Conservation (phyloP, 176 grass and related monocot genomes). For the Zea mays region Zm-B73-REFERENCE-NAM-5.0 NC_050099.1:176844501-176845000, state of each 20-base stretch:
- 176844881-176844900: constrained; percentile 47
- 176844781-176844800: no score
- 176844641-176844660: not conserved
- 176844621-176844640: not conserved
- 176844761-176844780: not conserved
- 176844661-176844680: no score
- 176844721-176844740: not conserved
- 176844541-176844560: not conserved
- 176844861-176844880: constrained; percentile 5
- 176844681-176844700: not conserved
- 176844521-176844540: not conserved
- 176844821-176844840: not conserved
- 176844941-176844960: constrained; percentile 38
- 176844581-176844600: constrained; percentile 25
- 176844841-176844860: no score
- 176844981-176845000: constrained; percentile 17
- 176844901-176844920: constrained; percentile 24
- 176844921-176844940: constrained; percentile 47
- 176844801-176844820: not conserved
- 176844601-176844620: not conserved
- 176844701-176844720: not conserved
- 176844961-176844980: constrained; percentile 34
- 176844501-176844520: constrained; percentile 46
- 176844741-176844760: not conserved
- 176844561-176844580: not conserved